Conservation (phyloP, 768 basidiomycete species). For the Hypholoma fasciculare region DNA sequence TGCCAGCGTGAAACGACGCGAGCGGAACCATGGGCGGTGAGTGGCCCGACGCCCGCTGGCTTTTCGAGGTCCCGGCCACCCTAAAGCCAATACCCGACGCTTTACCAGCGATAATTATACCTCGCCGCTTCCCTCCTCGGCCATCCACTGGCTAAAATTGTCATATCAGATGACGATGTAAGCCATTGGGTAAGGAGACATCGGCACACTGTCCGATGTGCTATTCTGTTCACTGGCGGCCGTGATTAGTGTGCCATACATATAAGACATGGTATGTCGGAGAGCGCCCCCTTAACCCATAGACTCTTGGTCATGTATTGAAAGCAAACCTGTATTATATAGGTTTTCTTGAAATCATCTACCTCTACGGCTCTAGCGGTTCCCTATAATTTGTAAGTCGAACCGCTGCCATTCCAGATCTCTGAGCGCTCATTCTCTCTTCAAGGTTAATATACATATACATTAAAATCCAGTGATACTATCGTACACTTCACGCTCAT, state of each 20-base stretch:
- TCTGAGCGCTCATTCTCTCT: background rate
- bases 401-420: background rate
- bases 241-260: background rate
- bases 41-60: background rate
- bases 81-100: background rate
- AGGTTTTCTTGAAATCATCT: background rate
- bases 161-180: background rate
- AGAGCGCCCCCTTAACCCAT: background rate
- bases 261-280: background rate
- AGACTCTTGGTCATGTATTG: constrained; percentile 6
- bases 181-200: background rate
- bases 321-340: background rate
- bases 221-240: background rate
- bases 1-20: constrained; percentile 3
- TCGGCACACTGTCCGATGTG: background rate
- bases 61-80: background rate
- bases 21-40: background rate
- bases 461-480: background rate
- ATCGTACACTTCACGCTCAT: constrained; percentile 1
- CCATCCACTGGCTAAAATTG: background rate
- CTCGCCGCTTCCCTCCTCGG: background rate
- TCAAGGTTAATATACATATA: background rate
- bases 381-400: background rate
- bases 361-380: background rate
- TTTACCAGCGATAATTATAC: background rate